Evolutionary conservation across 2,329 filamentous ascomycete species (phyloP).

Genomic region (Zasmidium angulare): DNA sequence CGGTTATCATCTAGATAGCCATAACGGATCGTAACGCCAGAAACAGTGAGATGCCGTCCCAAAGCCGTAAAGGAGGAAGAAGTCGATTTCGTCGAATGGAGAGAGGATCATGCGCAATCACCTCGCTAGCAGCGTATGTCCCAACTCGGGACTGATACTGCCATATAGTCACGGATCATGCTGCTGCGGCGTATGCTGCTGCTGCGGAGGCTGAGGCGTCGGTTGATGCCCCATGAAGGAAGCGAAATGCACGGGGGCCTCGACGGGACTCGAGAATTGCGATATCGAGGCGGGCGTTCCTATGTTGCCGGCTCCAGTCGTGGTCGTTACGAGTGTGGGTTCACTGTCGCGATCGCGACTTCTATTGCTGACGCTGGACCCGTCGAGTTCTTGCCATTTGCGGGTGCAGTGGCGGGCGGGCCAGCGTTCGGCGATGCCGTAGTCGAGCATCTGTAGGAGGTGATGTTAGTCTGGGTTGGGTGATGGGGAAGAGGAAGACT

Average conservation of each 20-base stretch:
- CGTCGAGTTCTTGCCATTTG: slow-evolving; percentile 51
- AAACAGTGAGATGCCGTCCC: too few species aligned
- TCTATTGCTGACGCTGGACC: slow-evolving; percentile 1
- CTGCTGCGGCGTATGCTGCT: too few species aligned
- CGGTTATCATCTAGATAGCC: neutral
- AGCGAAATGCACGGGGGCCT: slow-evolving; percentile 28
- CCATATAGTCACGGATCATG: slow-evolving; percentile 10
- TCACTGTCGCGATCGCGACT: slow-evolving; percentile 23
- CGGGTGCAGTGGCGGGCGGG: slow-evolving; percentile 50
- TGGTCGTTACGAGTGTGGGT: slow-evolving; percentile 25
- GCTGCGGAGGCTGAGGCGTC: neutral
- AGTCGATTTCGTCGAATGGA: neutral
- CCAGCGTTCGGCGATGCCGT: slow-evolving; percentile 52
- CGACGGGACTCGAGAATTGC: slow-evolving; percentile 32
- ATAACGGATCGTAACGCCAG: too few species aligned
- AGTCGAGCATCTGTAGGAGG: slow-evolving; percentile 50
- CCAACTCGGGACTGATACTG: neutral
- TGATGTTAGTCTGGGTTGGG: neutral
- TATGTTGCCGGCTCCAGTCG: slow-evolving; percentile 21
- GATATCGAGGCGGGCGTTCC: slow-evolving; percentile 24
- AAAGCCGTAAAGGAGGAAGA: too few species aligned
- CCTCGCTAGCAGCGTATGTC: neutral
- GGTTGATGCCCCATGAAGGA: slow-evolving; percentile 25
- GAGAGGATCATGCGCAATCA: neutral
- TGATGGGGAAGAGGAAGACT: slow-evolving; percentile 9